Base-by-base conservation (phyloP, 768 basidiomycete genomes). In the Scleroderma citrinum region DNA sequence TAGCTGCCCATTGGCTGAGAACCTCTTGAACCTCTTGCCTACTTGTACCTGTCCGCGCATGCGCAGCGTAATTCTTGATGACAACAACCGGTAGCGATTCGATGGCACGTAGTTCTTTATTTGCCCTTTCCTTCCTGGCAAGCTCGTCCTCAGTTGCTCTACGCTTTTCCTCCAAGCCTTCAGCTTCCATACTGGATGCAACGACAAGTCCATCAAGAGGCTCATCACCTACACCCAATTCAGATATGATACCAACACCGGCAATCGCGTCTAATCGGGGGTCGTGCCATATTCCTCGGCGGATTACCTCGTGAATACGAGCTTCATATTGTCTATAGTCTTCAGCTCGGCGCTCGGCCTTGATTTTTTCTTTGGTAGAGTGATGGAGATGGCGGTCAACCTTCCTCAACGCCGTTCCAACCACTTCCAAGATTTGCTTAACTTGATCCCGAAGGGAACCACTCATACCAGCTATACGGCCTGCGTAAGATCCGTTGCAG, bases 171-270 rank as follows among this genome's bases (percentile, higher is more conserved):
- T 60, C 57, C 54, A 55, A 40, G n/a, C 42, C 45, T 17, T 26
- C 54, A 11, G 48, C 46, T 40, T 49, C 51, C 31, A 31, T 26
- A 50, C 36, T 52, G 38, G 44, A 23, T 42, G 66, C 62, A 20
- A 55, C 59, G 47, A 77, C 74, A 7, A 63, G 62, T 26, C 59
- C 60, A 8, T 56, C 57, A 54, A 83, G 75, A 3, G 57, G 57
- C 64, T 94, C 92, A 46, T 91, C 80, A 0, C 92, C 92, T 2
- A 87, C 60, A 2, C 92, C 93, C 1, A 96, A 75, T 63, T 94
- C 92, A 44, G 79, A 77, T 70, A 96, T 92, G 42, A 88, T 63
- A 2, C 94, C 93, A 52, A 85, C 92, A 1, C 92, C 93, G 2
- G 89, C 83, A 29, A 94, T 69, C 50, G 81, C 83, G 60, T 95